These are phyloP conservation scores for Litchi chinensis DNA, from an alignment of 345 rosid genomes.

Conservation along the genomic window DNA sequence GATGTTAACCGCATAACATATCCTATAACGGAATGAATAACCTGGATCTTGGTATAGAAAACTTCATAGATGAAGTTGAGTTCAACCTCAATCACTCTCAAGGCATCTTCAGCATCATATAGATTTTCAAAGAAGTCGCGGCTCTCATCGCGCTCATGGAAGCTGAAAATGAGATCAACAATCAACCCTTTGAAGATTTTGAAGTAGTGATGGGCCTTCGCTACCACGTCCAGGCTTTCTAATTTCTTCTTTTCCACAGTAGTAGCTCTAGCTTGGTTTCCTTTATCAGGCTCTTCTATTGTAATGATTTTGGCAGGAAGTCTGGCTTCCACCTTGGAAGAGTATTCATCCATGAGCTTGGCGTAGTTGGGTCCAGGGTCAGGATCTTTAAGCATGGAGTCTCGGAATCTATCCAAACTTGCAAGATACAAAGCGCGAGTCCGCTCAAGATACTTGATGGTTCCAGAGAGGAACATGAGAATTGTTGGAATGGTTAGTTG, in stretches of 20 bases:
- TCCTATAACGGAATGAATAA: conserved; percentile 40
- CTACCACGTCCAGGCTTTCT: conserved; percentile 30
- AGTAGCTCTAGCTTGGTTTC: conserved; percentile 13
- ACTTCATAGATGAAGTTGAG: conserved; percentile 67
- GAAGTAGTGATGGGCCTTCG: conserved; percentile 43
- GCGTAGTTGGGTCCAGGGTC: conserved; percentile 69
- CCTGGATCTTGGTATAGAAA: conserved; percentile 52
- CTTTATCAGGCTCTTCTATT: conserved; percentile 50
- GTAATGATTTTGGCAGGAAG: conserved; percentile 41
- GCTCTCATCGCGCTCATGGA: conserved; percentile 49
- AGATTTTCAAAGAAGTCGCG: conserved; percentile 39
- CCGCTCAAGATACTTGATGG: conserved; percentile 63
- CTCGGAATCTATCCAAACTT: conserved; percentile 56
- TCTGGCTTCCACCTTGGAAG: conserved; percentile 45
- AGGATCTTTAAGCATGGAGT: conserved; percentile 57
- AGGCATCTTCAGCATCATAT: conserved; percentile 36
- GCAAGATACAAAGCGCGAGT: conserved; percentile 56
- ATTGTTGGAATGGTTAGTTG: conserved; percentile 34
- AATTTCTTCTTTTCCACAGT: not conserved
- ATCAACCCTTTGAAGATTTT: conserved; percentile 54
- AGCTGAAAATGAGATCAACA: conserved; percentile 60
- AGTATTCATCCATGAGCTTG: conserved; percentile 65
- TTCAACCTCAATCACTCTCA: conserved; percentile 56
- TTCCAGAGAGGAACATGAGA: conserved; percentile 53
- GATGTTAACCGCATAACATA: conserved; percentile 33